Evolutionary conservation across 2,329 filamentous ascomycete genomes (phyloP).

Genomic region (Microcyclosporella mali): DNA sequence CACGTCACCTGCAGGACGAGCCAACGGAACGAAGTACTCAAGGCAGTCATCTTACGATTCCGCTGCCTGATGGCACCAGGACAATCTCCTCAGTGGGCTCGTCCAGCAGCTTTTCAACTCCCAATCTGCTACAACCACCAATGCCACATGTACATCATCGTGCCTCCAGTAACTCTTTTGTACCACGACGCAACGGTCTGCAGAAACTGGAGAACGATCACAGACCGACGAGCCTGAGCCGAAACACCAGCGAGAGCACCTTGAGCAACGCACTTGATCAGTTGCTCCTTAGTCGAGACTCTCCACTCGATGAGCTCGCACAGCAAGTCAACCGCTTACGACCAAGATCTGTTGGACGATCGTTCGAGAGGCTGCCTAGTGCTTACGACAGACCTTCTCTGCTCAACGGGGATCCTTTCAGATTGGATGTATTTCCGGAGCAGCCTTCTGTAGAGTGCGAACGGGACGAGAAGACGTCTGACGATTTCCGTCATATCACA

Average conservation of each 20-base stretch:
- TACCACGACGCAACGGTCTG: no score
- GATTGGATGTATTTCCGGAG: slow-evolving; percentile 4
- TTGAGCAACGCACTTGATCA: no score
- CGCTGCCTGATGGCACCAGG: not conserved
- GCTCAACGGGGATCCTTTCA: slow-evolving; percentile 19
- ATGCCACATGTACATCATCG: not conserved
- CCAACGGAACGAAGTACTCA: not conserved
- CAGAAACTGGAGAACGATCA: not conserved
- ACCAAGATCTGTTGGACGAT: slow-evolving; percentile 22
- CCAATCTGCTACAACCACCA: slow-evolving; percentile 15
- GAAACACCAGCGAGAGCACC: no score
- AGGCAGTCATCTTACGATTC: not conserved
- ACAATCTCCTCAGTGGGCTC: slow-evolving; percentile 9
- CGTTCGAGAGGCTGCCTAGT: slow-evolving; percentile 16
- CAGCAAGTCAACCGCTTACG: slow-evolving; percentile 26
- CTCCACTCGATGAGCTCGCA: slow-evolving; percentile 29
- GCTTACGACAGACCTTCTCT: slow-evolving; percentile 14
- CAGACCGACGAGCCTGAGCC: no score
- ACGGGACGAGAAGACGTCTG: not conserved
- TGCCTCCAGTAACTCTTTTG: no score
- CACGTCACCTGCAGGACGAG: slow-evolving; percentile 1
- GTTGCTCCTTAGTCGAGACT: slow-evolving; percentile 11
- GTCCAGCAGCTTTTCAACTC: slow-evolving; percentile 19
- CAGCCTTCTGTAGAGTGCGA: not conserved
- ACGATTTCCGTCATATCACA: no score